These are phyloP conservation scores for Alternaria sp. DNA, from an alignment of 2,329 filamentous ascomycete genomes.

Conservation along the genomic window DNA sequence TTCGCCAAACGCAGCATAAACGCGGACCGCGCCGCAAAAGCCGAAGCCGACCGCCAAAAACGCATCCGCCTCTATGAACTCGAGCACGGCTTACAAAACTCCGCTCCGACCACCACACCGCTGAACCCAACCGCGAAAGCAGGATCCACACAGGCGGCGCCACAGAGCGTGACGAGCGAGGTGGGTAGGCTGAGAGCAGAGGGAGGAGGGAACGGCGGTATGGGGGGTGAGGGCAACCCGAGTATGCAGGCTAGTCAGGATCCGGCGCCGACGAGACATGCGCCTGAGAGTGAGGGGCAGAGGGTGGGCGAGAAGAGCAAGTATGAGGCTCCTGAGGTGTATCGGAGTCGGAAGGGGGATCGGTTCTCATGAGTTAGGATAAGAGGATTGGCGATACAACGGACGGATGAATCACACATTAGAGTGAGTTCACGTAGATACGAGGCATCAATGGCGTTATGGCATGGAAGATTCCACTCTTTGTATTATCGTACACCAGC, in stretches of 20 bases:
- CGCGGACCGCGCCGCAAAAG: conserved; percentile 80
- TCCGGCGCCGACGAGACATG: conserved; percentile 85
- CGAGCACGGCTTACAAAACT: conserved; percentile 26
- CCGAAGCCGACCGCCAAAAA: conserved; percentile 54
- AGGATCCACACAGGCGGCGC: conserved; percentile 12
- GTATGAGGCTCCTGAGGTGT: conserved; percentile 82
- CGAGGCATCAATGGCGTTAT: not conserved
- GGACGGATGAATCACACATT: not conserved
- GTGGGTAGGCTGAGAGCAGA: conserved; percentile 12
- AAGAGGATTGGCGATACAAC: not conserved
- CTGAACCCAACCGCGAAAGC: conserved; percentile 19
- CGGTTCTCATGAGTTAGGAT: conserved; percentile 63
- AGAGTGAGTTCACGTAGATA: not conserved
- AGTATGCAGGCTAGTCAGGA: conserved; percentile 77
- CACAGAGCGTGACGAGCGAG: conserved; percentile 12
- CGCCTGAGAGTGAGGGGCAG: conserved; percentile 72
- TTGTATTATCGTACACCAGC: conserved; percentile 8
- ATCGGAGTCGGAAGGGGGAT: conserved; percentile 81
- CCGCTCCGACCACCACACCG: conserved; percentile 9
- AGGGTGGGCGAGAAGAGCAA: conserved; percentile 80
- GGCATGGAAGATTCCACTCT: conserved; percentile 12
- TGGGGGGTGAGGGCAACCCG: conserved; percentile 57
- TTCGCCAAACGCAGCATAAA: conserved; percentile 97
- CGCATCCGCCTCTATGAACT: conserved; percentile 41
- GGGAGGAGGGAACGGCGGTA: conserved; percentile 15